Evolutionary conservation across 2,329 filamentous ascomycete species (phyloP).

Genomic region (Ascochyta rabiei): DNA sequence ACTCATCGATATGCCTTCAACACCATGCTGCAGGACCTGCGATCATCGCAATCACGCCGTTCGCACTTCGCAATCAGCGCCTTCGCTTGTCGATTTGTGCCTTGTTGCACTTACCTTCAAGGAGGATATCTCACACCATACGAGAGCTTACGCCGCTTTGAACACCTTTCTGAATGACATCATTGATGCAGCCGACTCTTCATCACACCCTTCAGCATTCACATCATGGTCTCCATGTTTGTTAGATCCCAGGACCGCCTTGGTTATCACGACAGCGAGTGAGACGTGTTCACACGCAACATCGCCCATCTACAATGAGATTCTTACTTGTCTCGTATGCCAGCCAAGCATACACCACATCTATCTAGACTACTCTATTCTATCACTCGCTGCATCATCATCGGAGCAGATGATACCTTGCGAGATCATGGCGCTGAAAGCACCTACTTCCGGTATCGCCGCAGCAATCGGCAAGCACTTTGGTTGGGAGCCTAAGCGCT

Average conservation of each 20-base stretch:
- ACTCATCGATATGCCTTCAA: slow-evolving; percentile 10
- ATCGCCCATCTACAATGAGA: slow-evolving; percentile 29
- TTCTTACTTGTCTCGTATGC: slow-evolving; percentile 19
- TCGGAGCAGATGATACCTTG: slow-evolving; percentile 27
- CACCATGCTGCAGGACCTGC: slow-evolving; percentile 35
- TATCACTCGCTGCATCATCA: slow-evolving; percentile 28
- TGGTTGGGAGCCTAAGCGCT: slow-evolving; percentile 38
- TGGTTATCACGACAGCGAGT: slow-evolving; percentile 32
- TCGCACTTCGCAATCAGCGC: slow-evolving; percentile 11
- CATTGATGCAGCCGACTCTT: slow-evolving; percentile 30
- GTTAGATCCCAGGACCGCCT: slow-evolving; percentile 19
- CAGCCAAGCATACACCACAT: slow-evolving; percentile 32
- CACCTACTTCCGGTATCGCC: slow-evolving; percentile 28
- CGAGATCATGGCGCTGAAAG: slow-evolving; percentile 32
- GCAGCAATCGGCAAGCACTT: slow-evolving; percentile 38
- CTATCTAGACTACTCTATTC: slow-evolving; percentile 31
- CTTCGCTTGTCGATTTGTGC: slow-evolving; percentile 30
- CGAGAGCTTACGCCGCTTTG: slow-evolving; percentile 20
- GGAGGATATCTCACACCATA: slow-evolving; percentile 13
- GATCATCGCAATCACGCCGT: slow-evolving; percentile 34
- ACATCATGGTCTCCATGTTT: slow-evolving; percentile 38
- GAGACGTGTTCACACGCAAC: slow-evolving; percentile 23
- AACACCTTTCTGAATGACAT: slow-evolving; percentile 37
- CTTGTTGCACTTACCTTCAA: slow-evolving; percentile 35
- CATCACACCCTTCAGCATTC: slow-evolving; percentile 31